Conservation (phyloP, 169 alveolate species). For the Eimeria zaria region DNA sequence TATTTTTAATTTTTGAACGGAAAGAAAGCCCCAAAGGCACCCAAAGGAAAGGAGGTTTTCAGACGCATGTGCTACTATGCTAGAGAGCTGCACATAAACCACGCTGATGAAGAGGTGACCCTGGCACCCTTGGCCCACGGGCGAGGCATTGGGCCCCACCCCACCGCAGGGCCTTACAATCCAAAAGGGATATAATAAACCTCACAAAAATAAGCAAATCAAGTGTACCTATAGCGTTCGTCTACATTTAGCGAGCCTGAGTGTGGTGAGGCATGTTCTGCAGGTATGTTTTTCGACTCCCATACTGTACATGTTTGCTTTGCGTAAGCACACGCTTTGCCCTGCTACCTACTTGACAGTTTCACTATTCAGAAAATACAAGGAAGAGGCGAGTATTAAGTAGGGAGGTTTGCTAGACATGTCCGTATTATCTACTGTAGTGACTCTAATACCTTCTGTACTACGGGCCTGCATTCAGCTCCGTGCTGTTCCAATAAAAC, state of each 20-base stretch:
- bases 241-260: background rate
- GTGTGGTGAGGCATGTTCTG: background rate
- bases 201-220: background rate
- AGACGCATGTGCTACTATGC: slow-evolving; percentile 28
- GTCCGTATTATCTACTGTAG: background rate
- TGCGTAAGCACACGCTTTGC: slow-evolving; percentile 2
- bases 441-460: background rate
- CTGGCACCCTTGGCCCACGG: slow-evolving; percentile 69
- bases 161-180: slow-evolving; percentile 4
- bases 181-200: background rate
- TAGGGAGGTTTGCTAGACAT: background rate
- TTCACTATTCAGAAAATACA: background rate
- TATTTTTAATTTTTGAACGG: background rate
- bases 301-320: background rate
- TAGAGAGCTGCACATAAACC: slow-evolving; percentile 36
- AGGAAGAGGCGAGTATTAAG: background rate
- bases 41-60: background rate
- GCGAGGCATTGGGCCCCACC: slow-evolving; percentile 59
- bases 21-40: slow-evolving; percentile 10
- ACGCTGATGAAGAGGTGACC: slow-evolving; percentile 60
- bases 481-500: background rate
- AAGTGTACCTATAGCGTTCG: background rate
- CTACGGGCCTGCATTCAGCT: slow-evolving; percentile 11
- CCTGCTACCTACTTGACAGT: background rate
- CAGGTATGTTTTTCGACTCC: background rate